Conservation (phyloP, 2,329 filamentous ascomycete genomes). For the Exserohilum rostratum region DNA sequence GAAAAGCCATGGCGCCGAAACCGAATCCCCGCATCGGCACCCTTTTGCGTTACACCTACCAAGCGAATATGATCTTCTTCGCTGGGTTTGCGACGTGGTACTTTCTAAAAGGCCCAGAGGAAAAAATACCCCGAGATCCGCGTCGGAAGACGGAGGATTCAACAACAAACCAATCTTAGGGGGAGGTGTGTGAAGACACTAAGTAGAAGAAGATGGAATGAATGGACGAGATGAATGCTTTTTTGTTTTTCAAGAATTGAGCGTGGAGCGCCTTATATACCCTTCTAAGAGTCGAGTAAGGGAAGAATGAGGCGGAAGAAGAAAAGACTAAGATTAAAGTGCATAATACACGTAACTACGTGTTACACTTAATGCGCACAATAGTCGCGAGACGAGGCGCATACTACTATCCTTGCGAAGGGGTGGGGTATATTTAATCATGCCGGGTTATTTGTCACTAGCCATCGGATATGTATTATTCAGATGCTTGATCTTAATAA, state of each 20-base stretch:
- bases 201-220: neutral
- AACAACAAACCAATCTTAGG: neutral
- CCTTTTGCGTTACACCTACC: conserved; percentile 23
- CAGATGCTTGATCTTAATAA: too few relatives aligned
- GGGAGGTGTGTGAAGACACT: neutral
- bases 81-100: conserved; percentile 24
- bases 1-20: conserved; percentile 7
- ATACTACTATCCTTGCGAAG: too few relatives aligned
- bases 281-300: neutral
- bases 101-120: conserved; percentile 6
- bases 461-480: too few relatives aligned
- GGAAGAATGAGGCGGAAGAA: too few relatives aligned
- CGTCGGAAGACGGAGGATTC: neutral
- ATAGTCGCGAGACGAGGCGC: too few relatives aligned
- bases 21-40: conserved; percentile 8
- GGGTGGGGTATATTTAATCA: too few relatives aligned
- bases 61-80: conserved; percentile 24
- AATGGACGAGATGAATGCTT: neutral
- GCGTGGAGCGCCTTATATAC: neutral
- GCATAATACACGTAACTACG: too few relatives aligned
- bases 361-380: too few relatives aligned
- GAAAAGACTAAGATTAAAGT: too few relatives aligned
- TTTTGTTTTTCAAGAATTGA: neutral
- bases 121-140: neutral
- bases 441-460: too few relatives aligned